A percentile compares a stretch with the other conserved stretches of the same genome.
These are phyloP conservation scores for Obba rivulosa DNA, from an alignment of 768 basidiomycete genomes.

Conservation along the genomic window DNA sequence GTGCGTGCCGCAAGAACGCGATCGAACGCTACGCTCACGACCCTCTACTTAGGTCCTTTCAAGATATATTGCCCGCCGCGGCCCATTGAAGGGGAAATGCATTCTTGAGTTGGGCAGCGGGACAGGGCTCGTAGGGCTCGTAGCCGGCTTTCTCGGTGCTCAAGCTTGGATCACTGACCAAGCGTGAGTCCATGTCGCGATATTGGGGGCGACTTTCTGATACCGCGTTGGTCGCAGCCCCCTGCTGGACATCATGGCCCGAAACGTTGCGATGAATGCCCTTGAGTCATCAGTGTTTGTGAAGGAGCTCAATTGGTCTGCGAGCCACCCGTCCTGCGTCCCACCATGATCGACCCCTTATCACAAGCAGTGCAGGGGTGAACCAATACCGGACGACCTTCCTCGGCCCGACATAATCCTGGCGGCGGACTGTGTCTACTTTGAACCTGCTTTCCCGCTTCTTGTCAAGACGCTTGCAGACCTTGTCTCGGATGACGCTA, in stretches of 20 bases:
- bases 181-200: constrained; percentile 55
- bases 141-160: constrained; percentile 64
- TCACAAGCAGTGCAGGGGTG: constrained; percentile 49
- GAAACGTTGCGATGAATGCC: constrained; percentile 66
- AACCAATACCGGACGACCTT: constrained; percentile 39
- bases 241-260: constrained; percentile 71
- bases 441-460: constrained; percentile 87
- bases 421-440: constrained; percentile 94
- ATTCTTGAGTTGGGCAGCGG: constrained; percentile 87
- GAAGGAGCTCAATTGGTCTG: constrained; percentile 80
- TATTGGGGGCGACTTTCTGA: constrained; percentile 5
- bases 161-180: constrained; percentile 84
- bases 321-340: constrained; percentile 8
- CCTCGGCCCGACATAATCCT: constrained; percentile 61
- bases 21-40: background rate
- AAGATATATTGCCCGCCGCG: constrained; percentile 61
- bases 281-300: constrained; percentile 48
- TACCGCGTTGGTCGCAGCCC: constrained; percentile 39
- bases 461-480: constrained; percentile 74
- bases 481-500: constrained; percentile 40
- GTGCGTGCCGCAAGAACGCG: constrained; percentile 33
- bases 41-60: constrained; percentile 60
- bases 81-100: constrained; percentile 44
- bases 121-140: constrained; percentile 89
- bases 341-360: background rate